Evolutionary conservation across 2,329 filamentous ascomycete species (phyloP).

Genomic region (Phyllosticta citrichinensis): DNA sequence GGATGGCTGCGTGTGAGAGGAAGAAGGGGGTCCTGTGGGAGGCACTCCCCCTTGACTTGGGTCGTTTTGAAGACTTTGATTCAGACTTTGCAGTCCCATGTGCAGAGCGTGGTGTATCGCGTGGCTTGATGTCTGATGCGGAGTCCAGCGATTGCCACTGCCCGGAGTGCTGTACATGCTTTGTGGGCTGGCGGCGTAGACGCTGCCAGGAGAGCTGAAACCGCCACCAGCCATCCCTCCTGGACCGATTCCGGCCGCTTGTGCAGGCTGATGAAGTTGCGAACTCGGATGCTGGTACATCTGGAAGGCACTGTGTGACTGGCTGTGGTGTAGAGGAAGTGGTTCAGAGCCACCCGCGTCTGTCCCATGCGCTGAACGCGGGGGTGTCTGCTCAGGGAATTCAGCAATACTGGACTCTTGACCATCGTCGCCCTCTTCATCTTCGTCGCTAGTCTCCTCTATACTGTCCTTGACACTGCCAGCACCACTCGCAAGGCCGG

Average conservation of each 20-base stretch:
- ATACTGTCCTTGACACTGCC: conserved; percentile 10
- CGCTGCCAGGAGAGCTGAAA: not conserved
- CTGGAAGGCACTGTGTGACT: not conserved
- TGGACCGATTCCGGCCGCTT: not conserved
- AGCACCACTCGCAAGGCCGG: not conserved
- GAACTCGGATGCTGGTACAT: not conserved
- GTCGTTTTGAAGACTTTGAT: conserved; percentile 3
- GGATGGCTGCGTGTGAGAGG: conserved; percentile 9
- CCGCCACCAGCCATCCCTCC: conserved; percentile 2
- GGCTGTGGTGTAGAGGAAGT: conserved; percentile 1
- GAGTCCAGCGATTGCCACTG: not conserved
- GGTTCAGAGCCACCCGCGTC: conserved; percentile 2
- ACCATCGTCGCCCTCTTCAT: conserved; percentile 8
- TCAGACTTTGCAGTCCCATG: conserved; percentile 1
- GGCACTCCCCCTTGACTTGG: not conserved
- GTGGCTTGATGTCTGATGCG: not conserved
- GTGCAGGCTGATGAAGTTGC: not conserved
- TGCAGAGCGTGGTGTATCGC: not conserved
- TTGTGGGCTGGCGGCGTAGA: not conserved
- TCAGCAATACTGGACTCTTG: not conserved
- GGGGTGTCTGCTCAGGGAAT: not conserved
- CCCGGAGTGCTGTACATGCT: not conserved
- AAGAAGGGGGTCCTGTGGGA: conserved; percentile 4
- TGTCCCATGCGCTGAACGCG: conserved; percentile 2
- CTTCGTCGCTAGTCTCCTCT: conserved; percentile 9